phyloP scores from a whole-genome alignment of 1,284 basidiomycete species.

The Pterula multifida region DNA sequence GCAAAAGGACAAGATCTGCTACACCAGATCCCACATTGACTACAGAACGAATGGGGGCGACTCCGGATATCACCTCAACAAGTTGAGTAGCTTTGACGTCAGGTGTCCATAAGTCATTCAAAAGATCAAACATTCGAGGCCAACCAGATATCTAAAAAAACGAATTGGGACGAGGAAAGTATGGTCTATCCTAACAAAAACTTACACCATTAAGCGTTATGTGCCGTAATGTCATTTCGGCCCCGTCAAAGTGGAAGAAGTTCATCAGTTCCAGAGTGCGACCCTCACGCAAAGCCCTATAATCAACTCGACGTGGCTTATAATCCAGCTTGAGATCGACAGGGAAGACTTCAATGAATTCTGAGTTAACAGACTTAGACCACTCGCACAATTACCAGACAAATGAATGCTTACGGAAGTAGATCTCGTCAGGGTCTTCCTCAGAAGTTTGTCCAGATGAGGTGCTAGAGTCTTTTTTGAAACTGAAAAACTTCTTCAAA shows the following conservation, averaged over 20 bases:
- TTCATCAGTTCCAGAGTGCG: constrained; percentile 97
- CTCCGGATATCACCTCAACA: constrained; percentile 94
- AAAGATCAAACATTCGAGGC: constrained; percentile 75
- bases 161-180: constrained; percentile 4
- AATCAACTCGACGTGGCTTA: constrained; percentile 95
- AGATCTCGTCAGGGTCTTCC: constrained; percentile 41
- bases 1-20: constrained; percentile 89
- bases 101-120: constrained; percentile 98
- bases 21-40: constrained; percentile 96
- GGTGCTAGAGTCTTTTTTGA: constrained; percentile 59
- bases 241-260: constrained; percentile 98
- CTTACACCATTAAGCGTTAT: constrained; percentile 84
- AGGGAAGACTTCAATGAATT: constrained; percentile 84
- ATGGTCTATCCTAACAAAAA: constrained; percentile 9
- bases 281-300: constrained; percentile 83
- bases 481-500: constrained; percentile 91
- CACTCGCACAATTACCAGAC: neutral
- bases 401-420: constrained; percentile 66
- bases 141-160: constrained; percentile 71
- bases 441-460: constrained; percentile 21
- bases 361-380: constrained; percentile 27
- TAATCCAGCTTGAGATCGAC: constrained; percentile 92
- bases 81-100: constrained; percentile 98
- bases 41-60: constrained; percentile 87
- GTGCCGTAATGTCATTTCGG: constrained; percentile 94